Percentiles rank a stretch among this genome's conserved stretches.
Conservation (phyloP, 2,329 filamentous ascomycete genomes). For the Fusarium veterinarium region DNA sequence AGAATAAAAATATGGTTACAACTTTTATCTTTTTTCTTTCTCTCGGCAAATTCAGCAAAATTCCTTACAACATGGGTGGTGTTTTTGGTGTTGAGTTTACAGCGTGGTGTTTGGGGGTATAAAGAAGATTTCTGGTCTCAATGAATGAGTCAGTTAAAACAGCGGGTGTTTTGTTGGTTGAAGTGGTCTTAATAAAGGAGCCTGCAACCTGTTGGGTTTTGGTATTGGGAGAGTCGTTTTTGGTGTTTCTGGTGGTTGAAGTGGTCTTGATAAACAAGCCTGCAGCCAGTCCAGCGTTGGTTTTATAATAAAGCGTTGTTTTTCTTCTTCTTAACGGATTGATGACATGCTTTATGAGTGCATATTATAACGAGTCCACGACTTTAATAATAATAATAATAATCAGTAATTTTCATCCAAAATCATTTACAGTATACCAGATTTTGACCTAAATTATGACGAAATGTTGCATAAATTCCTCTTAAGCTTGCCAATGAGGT, state of each 20-base stretch:
- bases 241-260: neutral
- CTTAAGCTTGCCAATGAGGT: neutral
- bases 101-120: neutral
- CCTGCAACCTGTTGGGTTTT: neutral
- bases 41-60: neutral
- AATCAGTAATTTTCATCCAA: fast-evolving
- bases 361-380: neutral
- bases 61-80: neutral
- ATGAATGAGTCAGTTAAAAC: neutral
- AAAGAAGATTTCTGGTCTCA: neutral
- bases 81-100: neutral
- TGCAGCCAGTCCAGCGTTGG: neutral
- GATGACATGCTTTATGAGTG: neutral
- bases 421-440: neutral
- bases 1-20: neutral
- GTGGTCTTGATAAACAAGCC: neutral
- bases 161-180: neutral
- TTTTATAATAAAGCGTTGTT: neutral
- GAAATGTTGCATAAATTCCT: neutral
- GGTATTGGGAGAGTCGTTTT: neutral
- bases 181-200: neutral
- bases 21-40: neutral
- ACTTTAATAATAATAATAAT: neutral
- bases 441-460: neutral
- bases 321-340: neutral